These are phyloP conservation scores for Toxoplasma gondii DNA, from an alignment of 169 alveolate species.

Conservation along the genomic window DNA sequence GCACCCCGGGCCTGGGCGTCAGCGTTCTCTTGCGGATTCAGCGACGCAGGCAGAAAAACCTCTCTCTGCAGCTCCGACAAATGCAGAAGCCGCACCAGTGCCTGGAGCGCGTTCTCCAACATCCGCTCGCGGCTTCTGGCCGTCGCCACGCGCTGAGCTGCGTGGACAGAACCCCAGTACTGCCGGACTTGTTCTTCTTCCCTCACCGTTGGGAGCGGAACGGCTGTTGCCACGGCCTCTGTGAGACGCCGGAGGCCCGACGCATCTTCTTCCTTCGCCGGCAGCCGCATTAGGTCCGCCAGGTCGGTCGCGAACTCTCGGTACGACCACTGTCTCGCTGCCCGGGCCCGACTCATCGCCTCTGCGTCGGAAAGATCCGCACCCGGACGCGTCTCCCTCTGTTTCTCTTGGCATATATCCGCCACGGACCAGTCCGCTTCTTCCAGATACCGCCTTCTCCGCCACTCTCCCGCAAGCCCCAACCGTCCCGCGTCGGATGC, in stretches of 20 bases:
- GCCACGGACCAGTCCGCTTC: neutral
- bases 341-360: too few species aligned
- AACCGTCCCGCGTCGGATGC: neutral
- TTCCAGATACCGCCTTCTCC: neutral
- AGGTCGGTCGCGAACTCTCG: conserved; percentile 10
- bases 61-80: conserved; percentile 11
- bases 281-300: conserved; percentile 14
- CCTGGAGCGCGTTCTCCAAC: neutral
- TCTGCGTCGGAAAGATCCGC: neutral
- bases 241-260: conserved; percentile 17
- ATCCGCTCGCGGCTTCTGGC: neutral
- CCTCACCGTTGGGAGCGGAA: neutral
- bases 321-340: neutral
- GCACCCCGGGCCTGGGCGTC: too few species aligned
- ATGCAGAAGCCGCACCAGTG: conserved; percentile 32
- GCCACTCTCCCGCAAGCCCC: neutral
- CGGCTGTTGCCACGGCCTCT: neutral
- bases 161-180: neutral
- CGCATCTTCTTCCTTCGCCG: conserved; percentile 11
- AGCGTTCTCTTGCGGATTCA: too few species aligned
- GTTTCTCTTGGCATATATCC: neutral
- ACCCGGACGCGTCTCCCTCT: neutral
- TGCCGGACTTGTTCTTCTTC: conserved; percentile 24
- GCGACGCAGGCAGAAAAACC: neutral
- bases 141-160: neutral